Percentiles rank a stretch among this genome's conserved stretches.
These are phyloP conservation scores for Pistacia vera DNA, from an alignment of 345 rosid genomes.

Conservation along the genomic window DNA sequence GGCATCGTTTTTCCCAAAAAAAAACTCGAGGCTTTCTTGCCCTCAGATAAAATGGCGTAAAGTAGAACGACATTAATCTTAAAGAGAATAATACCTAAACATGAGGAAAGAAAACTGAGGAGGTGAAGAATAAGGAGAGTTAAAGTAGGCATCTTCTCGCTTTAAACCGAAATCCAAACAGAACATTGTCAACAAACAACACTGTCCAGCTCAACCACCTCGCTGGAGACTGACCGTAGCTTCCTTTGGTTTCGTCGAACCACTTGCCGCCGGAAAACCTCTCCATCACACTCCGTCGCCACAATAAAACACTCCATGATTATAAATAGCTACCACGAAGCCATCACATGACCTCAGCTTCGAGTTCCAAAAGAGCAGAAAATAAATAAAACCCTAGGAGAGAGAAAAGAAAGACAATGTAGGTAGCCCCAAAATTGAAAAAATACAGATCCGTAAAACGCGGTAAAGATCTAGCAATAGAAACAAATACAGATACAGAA, in stretches of 20 bases:
- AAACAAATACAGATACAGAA: too few species aligned
- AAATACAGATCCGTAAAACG: constrained; percentile 67
- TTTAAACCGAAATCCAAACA: constrained; percentile 33
- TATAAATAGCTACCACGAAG: neutral
- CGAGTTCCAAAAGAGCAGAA: neutral
- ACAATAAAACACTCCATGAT: constrained; percentile 20
- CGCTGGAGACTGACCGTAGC: constrained; percentile 27
- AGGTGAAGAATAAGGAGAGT: constrained; percentile 47
- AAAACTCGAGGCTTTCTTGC: neutral
- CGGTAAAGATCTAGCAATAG: constrained; percentile 42
- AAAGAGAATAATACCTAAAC: constrained; percentile 43
- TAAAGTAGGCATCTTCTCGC: constrained; percentile 50
- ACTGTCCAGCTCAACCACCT: constrained; percentile 22
- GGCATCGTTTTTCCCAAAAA: too few species aligned
- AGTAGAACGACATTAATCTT: neutral
- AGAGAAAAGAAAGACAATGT: constrained; percentile 33
- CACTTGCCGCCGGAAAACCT: constrained; percentile 20
- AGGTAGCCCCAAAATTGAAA: constrained; percentile 11
- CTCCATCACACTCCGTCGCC: constrained; percentile 36
- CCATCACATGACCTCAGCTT: constrained; percentile 3
- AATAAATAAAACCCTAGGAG: constrained; percentile 52
- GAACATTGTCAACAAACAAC: constrained; percentile 49
- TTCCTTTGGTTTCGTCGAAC: constrained; percentile 23
- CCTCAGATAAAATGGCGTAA: neutral
- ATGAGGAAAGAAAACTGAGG: constrained; percentile 43